Evolutionary conservation across 2,329 filamentous ascomycete species (phyloP), one percentile per base, ranked within the genome.

Genomic region (Colletotrichum paranaense): DNA sequence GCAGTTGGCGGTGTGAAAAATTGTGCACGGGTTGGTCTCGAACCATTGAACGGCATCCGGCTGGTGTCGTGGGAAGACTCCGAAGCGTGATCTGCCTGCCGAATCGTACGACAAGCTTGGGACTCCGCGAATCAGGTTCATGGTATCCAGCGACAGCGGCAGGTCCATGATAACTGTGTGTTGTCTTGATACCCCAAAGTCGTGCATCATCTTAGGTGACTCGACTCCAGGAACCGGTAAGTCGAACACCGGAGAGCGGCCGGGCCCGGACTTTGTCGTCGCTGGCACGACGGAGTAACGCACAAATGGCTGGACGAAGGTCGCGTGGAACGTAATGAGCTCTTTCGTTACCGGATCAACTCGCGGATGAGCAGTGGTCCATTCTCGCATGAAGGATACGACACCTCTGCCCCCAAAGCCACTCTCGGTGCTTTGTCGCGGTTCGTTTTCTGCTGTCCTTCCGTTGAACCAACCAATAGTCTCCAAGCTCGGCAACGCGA

Each of bases 391-490:
- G 78, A 90, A 93, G 49, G 87, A 86, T 28, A 91, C 78, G 2
- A 88, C 74, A 0, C 90, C 89, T 1, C 84, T 78, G 8, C 89
- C 90, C 5, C 90, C 90, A 75, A 92, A 89, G 1, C 82, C 81
- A 75, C 55, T 80, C 73, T 64, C 78, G 58, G 64, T 75, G 63
- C 76, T 76, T 58, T 58, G 67, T 12, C 58, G 79, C 73, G 70
- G 76, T 77, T 83, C 85, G 49, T 84, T 91, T 81, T 93, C 90
- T 22, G 88, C 88, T 19, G 76, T 81, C 2, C 83, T 82, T 7
- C 92, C 92, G 77, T 93, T 87, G 80, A 88, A 94, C 92, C 92
- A 94, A 53, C 92, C 92, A 8, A 94, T 85, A 0, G 92, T 94
- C 75, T 93, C 88, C 26, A 94, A 80, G 0, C 85, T 84, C 0